Evolutionary conservation across 1,139 yeast species (phyloP), one percentile per base, ranked within the genome.

Genomic region (Pichia terricola): DNA sequence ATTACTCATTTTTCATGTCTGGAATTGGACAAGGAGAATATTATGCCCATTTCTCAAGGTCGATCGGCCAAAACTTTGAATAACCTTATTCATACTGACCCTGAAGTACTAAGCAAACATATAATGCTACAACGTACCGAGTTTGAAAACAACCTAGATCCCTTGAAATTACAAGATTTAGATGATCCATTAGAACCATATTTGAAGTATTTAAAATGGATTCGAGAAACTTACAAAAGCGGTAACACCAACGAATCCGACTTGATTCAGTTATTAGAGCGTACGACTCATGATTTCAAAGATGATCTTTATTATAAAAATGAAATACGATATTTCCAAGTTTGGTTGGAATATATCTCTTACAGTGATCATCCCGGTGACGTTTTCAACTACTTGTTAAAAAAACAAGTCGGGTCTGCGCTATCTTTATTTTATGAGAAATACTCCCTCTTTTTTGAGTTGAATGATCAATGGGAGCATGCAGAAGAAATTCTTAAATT

Each of bases 131-230:
- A 74, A 55, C 58, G 79, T 56, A 57, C 64, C 42, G 47, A 42
- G 27, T 51, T 56, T 43, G 63, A 59, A 42, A 46, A 46, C 0
- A 42, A 38, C 6, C 39, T 61, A 8, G 32, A 42, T 4, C 67
- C 71, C 1, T 53, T 75, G 2, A 80, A 75, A 1, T 83, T 81
- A 28, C 48, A 41, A 8, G 53, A 52, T 3, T 60, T 77, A 37
- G 96, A 88, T 62, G 96, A 89, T 57, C 96, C 96, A 0, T 62
- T 88, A 30, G 85, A 82, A 47, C 75, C 78, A 1, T 87, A 73
- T 61, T 55, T 86, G 26, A 81, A 80, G 26, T 88, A 86, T 53
- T 70, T 89, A 16, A 62, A 68, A 16, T 89, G 96, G 95, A 76
- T 78, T 6, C 77, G 75, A 44, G 70, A 72, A 39, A 73, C 70